Conservation (phyloP, 371 early-diverging fungal species). For the Lichtheimia corymbifera region DNA sequence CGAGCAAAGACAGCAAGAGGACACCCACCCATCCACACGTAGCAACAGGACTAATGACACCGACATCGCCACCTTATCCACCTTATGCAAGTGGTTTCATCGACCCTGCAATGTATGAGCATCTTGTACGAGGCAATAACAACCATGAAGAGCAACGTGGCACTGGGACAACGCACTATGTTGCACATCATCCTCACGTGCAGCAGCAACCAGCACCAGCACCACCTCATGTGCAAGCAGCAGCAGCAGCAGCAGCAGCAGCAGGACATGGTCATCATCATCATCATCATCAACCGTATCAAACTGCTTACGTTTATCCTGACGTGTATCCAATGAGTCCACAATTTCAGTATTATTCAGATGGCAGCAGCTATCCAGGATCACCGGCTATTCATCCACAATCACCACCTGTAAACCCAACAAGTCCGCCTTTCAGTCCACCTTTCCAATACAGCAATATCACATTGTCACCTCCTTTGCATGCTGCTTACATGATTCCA, state of each 20-base stretch:
- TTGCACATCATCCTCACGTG: background rate
- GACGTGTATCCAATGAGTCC: conserved; percentile 42
- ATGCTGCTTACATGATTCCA: conserved; percentile 33
- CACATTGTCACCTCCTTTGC: conserved; percentile 31
- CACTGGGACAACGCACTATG: no score
- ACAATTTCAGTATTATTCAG: conserved; percentile 41
- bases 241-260: conserved; percentile 3
- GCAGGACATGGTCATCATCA: conserved; percentile 7
- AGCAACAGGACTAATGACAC: conserved; percentile 7
- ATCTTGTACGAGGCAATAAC: conserved; percentile 4
- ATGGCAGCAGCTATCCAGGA: conserved; percentile 40
- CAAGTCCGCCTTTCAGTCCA: conserved; percentile 47
- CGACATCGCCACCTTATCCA: conserved; percentile 16
- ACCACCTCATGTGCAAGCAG: background rate
- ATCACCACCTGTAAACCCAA: conserved; percentile 44
- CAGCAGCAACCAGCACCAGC: background rate
- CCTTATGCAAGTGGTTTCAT: conserved; percentile 15
- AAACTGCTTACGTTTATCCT: background rate
- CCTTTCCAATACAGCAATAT: conserved; percentile 31
- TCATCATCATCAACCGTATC: background rate
- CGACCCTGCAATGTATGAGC: conserved; percentile 8
- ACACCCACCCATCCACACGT: background rate
- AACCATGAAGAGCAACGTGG: background rate
- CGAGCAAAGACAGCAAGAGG: background rate
- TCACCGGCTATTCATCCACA: conserved; percentile 47